phyloP scores from a whole-genome alignment of 2,329 filamentous ascomycete species.

The Xylaria sp. region DNA sequence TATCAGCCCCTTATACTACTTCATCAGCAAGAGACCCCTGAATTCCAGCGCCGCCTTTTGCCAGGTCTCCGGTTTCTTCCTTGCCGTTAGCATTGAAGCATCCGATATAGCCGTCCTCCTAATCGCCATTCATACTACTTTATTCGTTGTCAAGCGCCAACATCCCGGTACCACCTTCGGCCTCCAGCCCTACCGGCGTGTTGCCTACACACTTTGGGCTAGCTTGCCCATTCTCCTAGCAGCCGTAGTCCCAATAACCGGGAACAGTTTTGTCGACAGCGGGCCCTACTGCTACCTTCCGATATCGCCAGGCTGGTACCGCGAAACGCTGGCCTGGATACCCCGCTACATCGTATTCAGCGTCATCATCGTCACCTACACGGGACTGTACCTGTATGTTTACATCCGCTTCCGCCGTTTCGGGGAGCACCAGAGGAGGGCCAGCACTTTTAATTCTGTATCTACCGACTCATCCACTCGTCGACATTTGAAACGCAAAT shows the following conservation, averaged over 20 bases:
- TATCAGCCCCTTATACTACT: conserved; percentile 69
- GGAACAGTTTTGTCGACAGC: conserved; percentile 46
- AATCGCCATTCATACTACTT: conserved; percentile 77
- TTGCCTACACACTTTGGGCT: conserved; percentile 68
- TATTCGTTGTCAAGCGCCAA: conserved; percentile 74
- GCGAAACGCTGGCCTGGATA: conserved; percentile 75
- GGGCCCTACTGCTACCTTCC: conserved; percentile 72
- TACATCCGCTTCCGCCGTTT: conserved; percentile 57
- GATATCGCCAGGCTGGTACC: conserved; percentile 74
- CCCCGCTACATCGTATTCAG: conserved; percentile 77
- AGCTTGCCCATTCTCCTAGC: conserved; percentile 70
- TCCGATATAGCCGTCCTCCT: conserved; percentile 78
- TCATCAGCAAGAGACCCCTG: conserved; percentile 59
- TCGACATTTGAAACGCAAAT: conserved; percentile 31
- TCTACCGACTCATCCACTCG: conserved; percentile 17
- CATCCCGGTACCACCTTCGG: conserved; percentile 66
- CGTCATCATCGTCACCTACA: conserved; percentile 72
- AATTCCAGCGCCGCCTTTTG: conserved; percentile 67
- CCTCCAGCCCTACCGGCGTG: conserved; percentile 73
- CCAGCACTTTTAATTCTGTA: conserved; percentile 39
- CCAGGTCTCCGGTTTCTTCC: conserved; percentile 75
- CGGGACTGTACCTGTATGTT: conserved; percentile 77
- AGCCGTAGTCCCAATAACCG: conserved; percentile 48
- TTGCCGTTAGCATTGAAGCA: conserved; percentile 74
- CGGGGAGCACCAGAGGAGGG: conserved; percentile 47